Conservation (phyloP, 1,284 basidiomycete species). For the Heterobasidion occidentale region DNA sequence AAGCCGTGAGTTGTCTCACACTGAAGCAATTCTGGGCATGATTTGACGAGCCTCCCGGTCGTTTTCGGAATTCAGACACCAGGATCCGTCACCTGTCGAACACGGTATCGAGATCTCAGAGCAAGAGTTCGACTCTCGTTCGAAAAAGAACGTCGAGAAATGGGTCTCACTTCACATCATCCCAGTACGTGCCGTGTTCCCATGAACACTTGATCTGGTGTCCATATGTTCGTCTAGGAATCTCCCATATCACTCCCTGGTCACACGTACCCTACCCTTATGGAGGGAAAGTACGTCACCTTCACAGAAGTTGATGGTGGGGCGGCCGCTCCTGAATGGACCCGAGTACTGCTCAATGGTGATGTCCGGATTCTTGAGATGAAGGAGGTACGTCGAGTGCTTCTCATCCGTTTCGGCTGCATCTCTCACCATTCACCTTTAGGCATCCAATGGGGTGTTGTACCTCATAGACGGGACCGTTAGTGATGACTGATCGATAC, state of each 20-base stretch:
- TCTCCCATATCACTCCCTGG: conserved; percentile 33
- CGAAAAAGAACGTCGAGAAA: conserved; percentile 55
- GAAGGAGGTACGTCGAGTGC: conserved; percentile 40
- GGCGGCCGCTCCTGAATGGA: conserved; percentile 42
- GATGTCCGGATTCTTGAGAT: conserved; percentile 42
- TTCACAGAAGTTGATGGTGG: conserved; percentile 31
- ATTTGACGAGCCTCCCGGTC: background rate
- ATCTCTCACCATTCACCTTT: conserved; percentile 3
- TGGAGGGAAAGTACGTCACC: conserved; percentile 44
- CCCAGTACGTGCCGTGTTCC: conserved; percentile 38
- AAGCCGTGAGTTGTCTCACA: conserved; percentile 54
- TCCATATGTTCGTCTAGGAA: conserved; percentile 22
- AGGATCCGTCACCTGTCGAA: conserved; percentile 36
- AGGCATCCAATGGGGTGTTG: conserved; percentile 65
- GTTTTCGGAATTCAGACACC: conserved; percentile 32
- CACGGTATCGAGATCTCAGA: conserved; percentile 48
- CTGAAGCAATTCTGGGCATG: background rate
- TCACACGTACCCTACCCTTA: conserved; percentile 38
- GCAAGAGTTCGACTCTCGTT: conserved; percentile 48
- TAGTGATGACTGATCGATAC: conserved; percentile 22
- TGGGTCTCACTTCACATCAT: conserved; percentile 74
- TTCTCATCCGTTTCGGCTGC: conserved; percentile 2
- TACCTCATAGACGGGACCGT: conserved; percentile 67
- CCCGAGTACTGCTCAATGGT: conserved; percentile 43
- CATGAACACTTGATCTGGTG: background rate